phyloP scores from a whole-genome alignment of 805 yeast species.

The Wickerhamomyces alni region DNA sequence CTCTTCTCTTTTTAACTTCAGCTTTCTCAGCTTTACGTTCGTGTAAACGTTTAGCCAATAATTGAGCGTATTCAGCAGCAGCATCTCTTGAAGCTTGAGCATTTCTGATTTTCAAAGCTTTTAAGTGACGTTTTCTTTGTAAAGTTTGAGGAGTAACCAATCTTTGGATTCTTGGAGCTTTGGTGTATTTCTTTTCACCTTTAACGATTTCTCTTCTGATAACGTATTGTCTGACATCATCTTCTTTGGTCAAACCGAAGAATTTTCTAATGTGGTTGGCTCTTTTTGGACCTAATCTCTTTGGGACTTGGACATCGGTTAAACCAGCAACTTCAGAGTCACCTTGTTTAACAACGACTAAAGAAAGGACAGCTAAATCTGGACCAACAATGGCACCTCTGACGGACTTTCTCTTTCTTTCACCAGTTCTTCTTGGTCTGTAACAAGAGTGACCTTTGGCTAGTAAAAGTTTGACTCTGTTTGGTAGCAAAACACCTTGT shows the following conservation, averaged over 20 bases:
- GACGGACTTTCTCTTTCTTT: slow-evolving; percentile 99
- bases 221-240: slow-evolving; percentile 68
- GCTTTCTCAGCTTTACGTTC: slow-evolving; percentile 98
- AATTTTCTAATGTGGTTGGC: slow-evolving; percentile 99
- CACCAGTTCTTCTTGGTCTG: slow-evolving; percentile 99
- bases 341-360: slow-evolving; percentile 95
- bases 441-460: slow-evolving; percentile 95
- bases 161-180: slow-evolving; percentile 99
- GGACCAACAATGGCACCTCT: slow-evolving; percentile 99
- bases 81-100: slow-evolving; percentile 99
- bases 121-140: slow-evolving; percentile 98
- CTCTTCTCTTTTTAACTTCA: slow-evolving; percentile 99
- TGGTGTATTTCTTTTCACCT: slow-evolving; percentile 98
- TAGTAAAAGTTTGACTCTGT: slow-evolving; percentile 95
- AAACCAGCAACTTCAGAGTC: slow-evolving; percentile 93
- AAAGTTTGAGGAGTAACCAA: slow-evolving; percentile 98
- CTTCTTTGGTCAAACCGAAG: slow-evolving; percentile 92
- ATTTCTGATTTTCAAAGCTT: slow-evolving; percentile 88
- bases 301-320: slow-evolving; percentile 91
- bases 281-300: slow-evolving; percentile 99
- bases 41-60: slow-evolving; percentile 95
- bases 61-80: slow-evolving; percentile 99
- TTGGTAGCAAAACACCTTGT: slow-evolving; percentile 99
- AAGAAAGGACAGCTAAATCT: slow-evolving; percentile 93
- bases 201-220: slow-evolving; percentile 97